Evolutionary conservation across 164 flowering plant species (phyloP), one percentile per base, ranked within the genome.

Genomic region (Nymphaea colorata): DNA sequence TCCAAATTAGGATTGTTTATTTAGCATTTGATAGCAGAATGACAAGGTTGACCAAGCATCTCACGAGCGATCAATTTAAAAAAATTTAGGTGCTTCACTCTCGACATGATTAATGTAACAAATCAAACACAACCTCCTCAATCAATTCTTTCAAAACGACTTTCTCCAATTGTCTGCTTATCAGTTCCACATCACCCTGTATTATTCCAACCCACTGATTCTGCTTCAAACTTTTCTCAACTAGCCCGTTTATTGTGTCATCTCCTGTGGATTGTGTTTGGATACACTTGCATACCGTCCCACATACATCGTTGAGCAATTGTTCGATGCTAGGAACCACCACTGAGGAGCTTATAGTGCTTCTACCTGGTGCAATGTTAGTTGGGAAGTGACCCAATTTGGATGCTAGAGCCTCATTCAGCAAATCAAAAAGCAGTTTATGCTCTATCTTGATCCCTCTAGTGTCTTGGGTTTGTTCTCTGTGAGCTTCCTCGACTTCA

Each of bases 401-500:
- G 2, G 68, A 68, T 15, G 81, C 69, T 55, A 90, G 82, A 43
- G 82, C 74, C 76, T 93, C 96, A 66, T 93, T 93, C 62, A 87
- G 67, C 70, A 90, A 69, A 76, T 89, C 98, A 69, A 82, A 80
- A 64, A 90, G 65, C 47, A 89, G 2, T 73, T 75, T 88, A 74
- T 77, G 91, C 42, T 80, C 78, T 55, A 74, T 66, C 78, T 74
- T 70, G 43, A 67, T 75, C 25, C 81, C 79, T 41, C 5, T 36
- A 7, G 55, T 62, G 43, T 74, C 82, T 44, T 72, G 66, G 18
- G 43, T 41, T 17, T 68, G 63, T 65, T 78, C 79, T 70, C 42
- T 76, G 61, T 81, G 73, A 44, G 85, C 67, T 68, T 85, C 87
- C 81, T 89, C 96, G 0, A 89, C 93, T 79, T 89, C 81, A 55